A percentile compares a stretch with the other conserved stretches of the same genome.
These are phyloP conservation scores for Stemphylium beticola DNA, from an alignment of 2,329 filamentous ascomycete species.

Conservation along the genomic window DNA sequence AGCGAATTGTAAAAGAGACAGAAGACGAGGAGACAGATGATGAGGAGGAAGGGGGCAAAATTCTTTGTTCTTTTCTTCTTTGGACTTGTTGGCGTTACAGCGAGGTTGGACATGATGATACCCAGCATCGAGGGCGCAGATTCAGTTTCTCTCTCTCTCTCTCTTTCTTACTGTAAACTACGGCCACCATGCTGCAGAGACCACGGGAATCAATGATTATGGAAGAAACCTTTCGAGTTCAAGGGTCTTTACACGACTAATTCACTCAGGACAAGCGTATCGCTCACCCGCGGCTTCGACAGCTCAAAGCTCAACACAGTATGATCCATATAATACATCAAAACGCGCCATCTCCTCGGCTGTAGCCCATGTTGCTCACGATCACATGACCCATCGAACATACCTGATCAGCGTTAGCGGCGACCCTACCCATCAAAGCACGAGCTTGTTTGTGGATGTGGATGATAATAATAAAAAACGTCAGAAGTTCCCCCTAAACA, in stretches of 20 bases:
- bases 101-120: no score
- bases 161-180: no score
- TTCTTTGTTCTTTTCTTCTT: no score
- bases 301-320: constrained; percentile 74
- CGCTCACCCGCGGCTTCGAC: constrained; percentile 26
- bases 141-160: no score
- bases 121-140: no score
- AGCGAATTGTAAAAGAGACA: not conserved
- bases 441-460: no score
- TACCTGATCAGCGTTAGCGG: not conserved
- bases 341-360: constrained; percentile 65
- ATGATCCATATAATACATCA: constrained; percentile 75
- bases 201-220: no score
- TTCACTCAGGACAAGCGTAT: constrained; percentile 22
- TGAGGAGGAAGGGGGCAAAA: constrained; percentile 14
- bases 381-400: constrained; percentile 1
- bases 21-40: constrained; percentile 20
- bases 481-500: constrained; percentile 18
- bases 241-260: constrained; percentile 28
- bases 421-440: not conserved
- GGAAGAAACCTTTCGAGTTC: no score
- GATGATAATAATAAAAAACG: not conserved
- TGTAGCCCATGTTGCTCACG: not conserved
- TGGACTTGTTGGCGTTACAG: no score
- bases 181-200: no score